Percentiles rank a stretch among this genome's conserved stretches.
Evolutionary conservation across 169 alveolate genomes (phyloP).

Genomic region (Plasmodium sp.): DNA sequence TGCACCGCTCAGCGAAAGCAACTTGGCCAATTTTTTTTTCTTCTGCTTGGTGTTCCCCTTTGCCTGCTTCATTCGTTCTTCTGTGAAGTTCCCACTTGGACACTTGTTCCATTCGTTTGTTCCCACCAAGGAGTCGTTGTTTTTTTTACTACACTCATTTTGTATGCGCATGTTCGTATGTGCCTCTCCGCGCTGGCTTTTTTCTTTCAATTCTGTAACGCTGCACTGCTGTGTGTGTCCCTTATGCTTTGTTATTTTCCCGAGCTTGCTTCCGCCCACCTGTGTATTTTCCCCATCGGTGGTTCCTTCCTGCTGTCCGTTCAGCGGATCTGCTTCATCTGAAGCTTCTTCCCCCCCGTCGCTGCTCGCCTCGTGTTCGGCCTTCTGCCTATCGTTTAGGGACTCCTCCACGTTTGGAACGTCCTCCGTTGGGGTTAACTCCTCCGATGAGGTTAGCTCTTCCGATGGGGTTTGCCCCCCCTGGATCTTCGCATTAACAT

Average conservation of each 20-base stretch:
- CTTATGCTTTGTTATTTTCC: neutral
- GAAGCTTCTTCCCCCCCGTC: neutral
- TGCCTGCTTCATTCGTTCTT: neutral
- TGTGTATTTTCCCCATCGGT: neutral
- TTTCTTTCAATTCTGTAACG: neutral
- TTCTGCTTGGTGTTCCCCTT: slow-evolving; percentile 1
- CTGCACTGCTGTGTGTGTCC: neutral
- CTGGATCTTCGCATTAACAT: neutral
- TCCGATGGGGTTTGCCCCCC: neutral
- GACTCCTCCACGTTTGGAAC: neutral
- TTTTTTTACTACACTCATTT: neutral
- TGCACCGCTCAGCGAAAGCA: slow-evolving; percentile 12
- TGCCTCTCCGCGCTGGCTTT: neutral
- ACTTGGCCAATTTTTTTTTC: slow-evolving; percentile 33
- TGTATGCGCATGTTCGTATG: neutral
- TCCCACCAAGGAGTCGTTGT: neutral
- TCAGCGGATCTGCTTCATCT: neutral
- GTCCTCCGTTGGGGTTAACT: neutral
- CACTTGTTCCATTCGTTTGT: neutral
- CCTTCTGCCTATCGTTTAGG: neutral
- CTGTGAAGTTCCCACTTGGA: neutral
- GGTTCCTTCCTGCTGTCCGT: neutral
- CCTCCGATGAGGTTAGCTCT: neutral
- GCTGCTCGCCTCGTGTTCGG: neutral
- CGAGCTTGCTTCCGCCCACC: neutral